Conservation (phyloP, 2,329 filamentous ascomycete genomes). For the Xylaria sp. region DNA sequence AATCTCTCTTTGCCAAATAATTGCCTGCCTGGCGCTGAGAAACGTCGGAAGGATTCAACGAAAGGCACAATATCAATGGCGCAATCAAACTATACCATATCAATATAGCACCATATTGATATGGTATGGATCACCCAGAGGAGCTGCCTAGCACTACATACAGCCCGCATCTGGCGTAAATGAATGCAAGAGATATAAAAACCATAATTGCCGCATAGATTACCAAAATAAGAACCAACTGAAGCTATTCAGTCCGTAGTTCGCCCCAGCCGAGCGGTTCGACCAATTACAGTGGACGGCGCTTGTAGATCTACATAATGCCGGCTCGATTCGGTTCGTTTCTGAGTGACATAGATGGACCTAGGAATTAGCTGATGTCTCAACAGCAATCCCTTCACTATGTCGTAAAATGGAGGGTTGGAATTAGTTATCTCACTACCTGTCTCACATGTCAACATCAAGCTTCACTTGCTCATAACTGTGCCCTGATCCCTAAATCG, state of each 20-base stretch:
- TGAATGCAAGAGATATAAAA: background rate
- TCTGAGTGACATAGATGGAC: too few relatives aligned
- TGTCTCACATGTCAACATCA: background rate
- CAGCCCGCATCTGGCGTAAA: background rate
- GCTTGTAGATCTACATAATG: background rate
- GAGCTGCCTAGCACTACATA: background rate
- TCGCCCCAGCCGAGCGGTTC: background rate
- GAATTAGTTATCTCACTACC: background rate
- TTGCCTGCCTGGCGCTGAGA: background rate
- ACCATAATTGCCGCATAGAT: background rate
- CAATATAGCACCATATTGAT: too few relatives aligned
- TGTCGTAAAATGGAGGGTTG: background rate
- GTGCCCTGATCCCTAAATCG: background rate
- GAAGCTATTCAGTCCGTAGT: background rate
- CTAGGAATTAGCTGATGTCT: background rate
- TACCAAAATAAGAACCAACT: background rate
- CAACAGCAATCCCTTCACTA: background rate
- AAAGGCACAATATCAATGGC: background rate
- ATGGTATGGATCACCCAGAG: background rate
- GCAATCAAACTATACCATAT: background rate
- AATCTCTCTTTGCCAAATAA: background rate
- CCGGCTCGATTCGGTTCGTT: too few relatives aligned
- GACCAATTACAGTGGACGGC: background rate
- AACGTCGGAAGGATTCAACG: background rate
- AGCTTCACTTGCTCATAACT: background rate